A percentile compares a stretch with the other conserved stretches of the same genome.
These are phyloP conservation scores for Meyerozyma smithsonii DNA, from an alignment of 1,139 yeast genomes.

Conservation along the genomic window DNA sequence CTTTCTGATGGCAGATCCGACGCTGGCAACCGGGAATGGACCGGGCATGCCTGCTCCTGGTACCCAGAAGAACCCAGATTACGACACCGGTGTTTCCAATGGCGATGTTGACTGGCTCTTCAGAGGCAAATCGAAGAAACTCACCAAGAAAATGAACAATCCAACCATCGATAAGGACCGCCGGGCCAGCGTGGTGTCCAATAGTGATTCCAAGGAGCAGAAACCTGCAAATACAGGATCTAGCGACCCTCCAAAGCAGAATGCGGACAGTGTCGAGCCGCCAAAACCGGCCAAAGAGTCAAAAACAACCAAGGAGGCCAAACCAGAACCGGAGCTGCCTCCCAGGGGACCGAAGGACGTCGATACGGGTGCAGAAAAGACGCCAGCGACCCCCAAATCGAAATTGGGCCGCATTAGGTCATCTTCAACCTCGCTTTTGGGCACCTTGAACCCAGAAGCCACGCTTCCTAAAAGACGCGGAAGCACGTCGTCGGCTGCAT, in stretches of 20 bases:
- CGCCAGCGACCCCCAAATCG: constrained; percentile 14
- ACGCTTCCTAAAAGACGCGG: background rate
- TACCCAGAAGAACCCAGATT: constrained; percentile 7
- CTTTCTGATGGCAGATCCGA: background rate
- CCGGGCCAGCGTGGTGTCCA: background rate
- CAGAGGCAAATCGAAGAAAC: constrained; percentile 57
- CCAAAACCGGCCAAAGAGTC: background rate
- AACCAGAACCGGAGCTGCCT: constrained; percentile 6
- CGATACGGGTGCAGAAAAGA: constrained; percentile 8
- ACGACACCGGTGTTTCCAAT: constrained; percentile 55
- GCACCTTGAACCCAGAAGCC: constrained; percentile 1
- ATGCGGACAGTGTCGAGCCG: too few species aligned
- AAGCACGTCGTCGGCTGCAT: constrained; percentile 1
- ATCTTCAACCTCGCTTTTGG: constrained; percentile 20
- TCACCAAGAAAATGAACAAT: constrained; percentile 37
- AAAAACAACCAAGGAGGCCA: constrained; percentile 7
- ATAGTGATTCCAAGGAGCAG: background rate
- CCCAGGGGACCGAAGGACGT: constrained; percentile 9
- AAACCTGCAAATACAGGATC: background rate
- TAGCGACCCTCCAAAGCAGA: background rate
- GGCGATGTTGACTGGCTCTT: constrained; percentile 77
- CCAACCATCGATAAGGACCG: constrained; percentile 3
- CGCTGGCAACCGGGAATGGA: background rate
- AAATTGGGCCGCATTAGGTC: constrained; percentile 30
- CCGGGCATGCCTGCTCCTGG: background rate